Base-by-base conservation (phyloP, 108 stramenopile species). In the Fragilaria radians region DNA sequence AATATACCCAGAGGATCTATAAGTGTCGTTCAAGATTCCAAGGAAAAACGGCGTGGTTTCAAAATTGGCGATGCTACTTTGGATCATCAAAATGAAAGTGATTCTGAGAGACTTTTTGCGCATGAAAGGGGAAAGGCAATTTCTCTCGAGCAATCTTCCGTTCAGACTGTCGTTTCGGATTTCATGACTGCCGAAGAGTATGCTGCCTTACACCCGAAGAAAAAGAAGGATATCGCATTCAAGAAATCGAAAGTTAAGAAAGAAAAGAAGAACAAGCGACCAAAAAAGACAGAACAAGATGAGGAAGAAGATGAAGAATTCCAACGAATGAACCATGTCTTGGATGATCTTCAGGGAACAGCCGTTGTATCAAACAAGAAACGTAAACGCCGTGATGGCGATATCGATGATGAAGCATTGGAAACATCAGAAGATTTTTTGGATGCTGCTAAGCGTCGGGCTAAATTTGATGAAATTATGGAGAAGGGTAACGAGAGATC, bases 161-260 rank as follows among this genome's bases (percentile, higher is more conserved):
- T 70, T 7, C 77, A 69, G 53, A 61, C 70, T 5, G 69, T 74
- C 4, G 82, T 88, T 0, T 81, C 82, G 17, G 94, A 95, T 60
- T 95, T 83, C 63, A 79, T 95, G 76, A 77, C 94, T 1, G 46
- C 74, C 17, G 90, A 92, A 27, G 82, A 93, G 27, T 78, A 84
- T 33, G 75, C 78, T 29, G 68, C 57, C 7, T 42, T 46, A 36
- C 48, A 54, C 24, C 61, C 36, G 3, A 48, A n/a, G 54, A 65
- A 36, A 18, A 32, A 29, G 42, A 46, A 54, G 47, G 59, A 50
- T 18, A 5, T 27, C 2, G 34, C 32, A 24, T 42, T 42, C 36
- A 36, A 54, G 28, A 67, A 64, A 55, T 78, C 52, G 70, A 79
- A 67, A 58, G 71, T 67, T 48, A 50, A 72, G 46, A 52, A 46